Conservation (phyloP, 768 basidiomycete genomes). For the Solioccasus polychromus region DNA sequence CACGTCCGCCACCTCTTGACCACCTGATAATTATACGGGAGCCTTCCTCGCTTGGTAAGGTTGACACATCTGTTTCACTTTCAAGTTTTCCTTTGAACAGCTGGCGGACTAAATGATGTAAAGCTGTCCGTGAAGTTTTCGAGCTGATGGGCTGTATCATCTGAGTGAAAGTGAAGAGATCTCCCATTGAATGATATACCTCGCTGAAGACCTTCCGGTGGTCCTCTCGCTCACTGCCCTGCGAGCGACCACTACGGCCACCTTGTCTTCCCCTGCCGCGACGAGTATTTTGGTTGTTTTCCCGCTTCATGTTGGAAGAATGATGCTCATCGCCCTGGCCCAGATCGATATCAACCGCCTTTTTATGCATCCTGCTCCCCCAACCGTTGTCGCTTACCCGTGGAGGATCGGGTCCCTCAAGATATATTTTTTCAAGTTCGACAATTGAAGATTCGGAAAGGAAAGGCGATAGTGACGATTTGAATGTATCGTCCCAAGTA, state of each 20-base stretch:
- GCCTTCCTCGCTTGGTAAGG: constrained; percentile 57
- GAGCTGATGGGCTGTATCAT: constrained; percentile 68
- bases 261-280: constrained; percentile 46
- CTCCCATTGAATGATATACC: constrained; percentile 46
- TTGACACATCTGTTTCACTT: constrained; percentile 65
- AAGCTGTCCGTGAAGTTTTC: constrained; percentile 75
- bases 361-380: constrained; percentile 47
- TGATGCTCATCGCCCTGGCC: constrained; percentile 18
- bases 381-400: constrained; percentile 74
- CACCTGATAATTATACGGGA: constrained; percentile 79
- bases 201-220: constrained; percentile 75
- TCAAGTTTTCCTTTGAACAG: constrained; percentile 83
- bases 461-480: constrained; percentile 54
- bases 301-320: constrained; percentile 31
- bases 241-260: constrained; percentile 39
- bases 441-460: constrained; percentile 59
- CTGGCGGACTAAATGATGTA: constrained; percentile 80
- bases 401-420: constrained; percentile 81
- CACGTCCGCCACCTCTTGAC: constrained; percentile 52
- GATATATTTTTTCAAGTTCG: constrained; percentile 67
- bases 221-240: constrained; percentile 52
- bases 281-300: constrained; percentile 40
- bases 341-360: constrained; percentile 24
- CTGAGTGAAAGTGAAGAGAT: constrained; percentile 13
- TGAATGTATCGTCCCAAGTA: constrained; percentile 68